These are phyloP conservation scores for Serendipita sp. DNA, from an alignment of 768 basidiomycete genomes.

Conservation along the genomic window DNA sequence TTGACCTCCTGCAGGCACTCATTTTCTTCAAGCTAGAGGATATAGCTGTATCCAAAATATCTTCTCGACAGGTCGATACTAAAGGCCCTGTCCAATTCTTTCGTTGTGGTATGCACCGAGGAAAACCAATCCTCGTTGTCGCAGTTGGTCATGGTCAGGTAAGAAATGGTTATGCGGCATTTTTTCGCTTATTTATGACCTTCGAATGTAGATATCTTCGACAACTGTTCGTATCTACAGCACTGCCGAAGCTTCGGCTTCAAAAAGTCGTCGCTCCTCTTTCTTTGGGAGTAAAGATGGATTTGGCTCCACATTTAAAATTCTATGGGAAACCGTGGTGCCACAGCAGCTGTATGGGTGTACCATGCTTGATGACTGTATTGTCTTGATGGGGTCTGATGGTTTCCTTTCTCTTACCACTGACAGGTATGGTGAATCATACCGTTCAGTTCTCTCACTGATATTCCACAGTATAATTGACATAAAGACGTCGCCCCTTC, in stretches of 20 bases:
- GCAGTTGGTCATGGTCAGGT: neutral
- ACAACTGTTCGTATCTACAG: neutral
- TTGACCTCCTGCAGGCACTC: neutral
- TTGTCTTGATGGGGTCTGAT: neutral
- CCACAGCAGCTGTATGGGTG: neutral
- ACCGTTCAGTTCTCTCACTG: neutral
- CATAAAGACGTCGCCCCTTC: neutral
- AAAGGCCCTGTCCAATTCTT: conserved; percentile 1
- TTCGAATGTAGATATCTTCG: neutral
- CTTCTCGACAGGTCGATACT: neutral
- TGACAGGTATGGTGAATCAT: neutral
- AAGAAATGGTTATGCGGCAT: neutral
- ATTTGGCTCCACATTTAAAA: neutral
- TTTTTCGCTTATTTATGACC: neutral
- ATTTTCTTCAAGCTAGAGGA: neutral
- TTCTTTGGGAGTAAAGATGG: neutral
- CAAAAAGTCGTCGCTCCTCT: neutral
- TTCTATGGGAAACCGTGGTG: neutral
- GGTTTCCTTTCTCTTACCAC: neutral
- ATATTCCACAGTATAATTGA: neutral
- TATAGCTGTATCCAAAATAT: neutral
- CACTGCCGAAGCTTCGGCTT: neutral
- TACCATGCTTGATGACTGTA: neutral
- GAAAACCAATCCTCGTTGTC: neutral
- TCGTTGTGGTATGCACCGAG: neutral